Conservation (phyloP, 371 early-diverging fungal species). For the Entomophthora muscae region DNA sequence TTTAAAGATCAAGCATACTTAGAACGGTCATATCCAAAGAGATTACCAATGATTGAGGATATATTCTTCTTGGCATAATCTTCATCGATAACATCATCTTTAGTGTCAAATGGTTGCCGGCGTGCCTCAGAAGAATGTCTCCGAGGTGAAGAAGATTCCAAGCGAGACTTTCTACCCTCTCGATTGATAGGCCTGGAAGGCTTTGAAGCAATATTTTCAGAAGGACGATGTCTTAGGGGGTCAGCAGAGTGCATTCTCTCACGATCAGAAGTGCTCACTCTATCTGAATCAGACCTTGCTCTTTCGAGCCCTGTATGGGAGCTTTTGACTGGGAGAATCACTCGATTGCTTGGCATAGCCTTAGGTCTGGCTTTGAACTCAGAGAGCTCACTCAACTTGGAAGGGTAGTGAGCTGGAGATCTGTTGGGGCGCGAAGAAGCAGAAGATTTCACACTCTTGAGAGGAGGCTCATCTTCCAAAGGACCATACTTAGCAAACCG, state of each 20-base stretch:
- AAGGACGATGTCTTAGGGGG: neutral
- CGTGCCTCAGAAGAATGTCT: neutral
- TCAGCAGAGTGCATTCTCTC: no score
- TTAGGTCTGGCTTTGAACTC: neutral
- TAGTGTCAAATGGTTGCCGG: neutral
- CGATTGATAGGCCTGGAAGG: neutral
- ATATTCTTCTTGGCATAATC: conserved; percentile 5
- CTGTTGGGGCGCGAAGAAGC: neutral
- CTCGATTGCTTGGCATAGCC: neutral
- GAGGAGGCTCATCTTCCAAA: neutral
- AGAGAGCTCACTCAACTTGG: neutral
- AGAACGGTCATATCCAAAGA: conserved; percentile 4
- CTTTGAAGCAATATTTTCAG: neutral
- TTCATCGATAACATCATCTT: conserved; percentile 5
- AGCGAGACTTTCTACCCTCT: neutral
- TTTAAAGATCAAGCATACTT: neutral
- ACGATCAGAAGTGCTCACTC: no score
- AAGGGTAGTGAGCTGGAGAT: neutral
- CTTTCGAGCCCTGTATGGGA: neutral
- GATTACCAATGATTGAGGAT: conserved; percentile 3
- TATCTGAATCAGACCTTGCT: no score
- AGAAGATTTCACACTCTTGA: neutral
- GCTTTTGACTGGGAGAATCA: neutral
- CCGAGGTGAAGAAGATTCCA: neutral
- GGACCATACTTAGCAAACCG: conserved; percentile 3